Conservation (phyloP, 176 grass and related monocot genomes). For the Zoysia japonica region DNA sequence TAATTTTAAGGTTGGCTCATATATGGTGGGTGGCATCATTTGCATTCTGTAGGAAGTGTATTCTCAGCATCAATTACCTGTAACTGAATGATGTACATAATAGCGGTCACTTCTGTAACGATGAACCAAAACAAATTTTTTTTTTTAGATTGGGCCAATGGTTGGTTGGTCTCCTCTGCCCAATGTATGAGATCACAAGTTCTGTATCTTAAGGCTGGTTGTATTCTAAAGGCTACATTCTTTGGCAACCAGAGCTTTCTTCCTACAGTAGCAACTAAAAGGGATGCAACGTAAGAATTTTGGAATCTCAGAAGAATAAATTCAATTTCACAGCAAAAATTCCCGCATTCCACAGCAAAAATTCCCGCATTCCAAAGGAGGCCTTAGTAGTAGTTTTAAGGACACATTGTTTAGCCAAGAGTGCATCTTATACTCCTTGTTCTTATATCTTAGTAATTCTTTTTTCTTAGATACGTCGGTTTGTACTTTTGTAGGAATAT, state of each 20-base stretch:
- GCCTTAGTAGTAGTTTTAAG: not conserved
- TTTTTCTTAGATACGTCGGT: not conserved
- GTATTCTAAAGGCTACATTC: not conserved
- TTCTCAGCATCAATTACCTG: constrained; percentile 1
- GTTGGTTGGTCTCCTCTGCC: constrained; percentile 4
- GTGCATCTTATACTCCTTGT: not conserved
- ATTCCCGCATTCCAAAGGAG: too few species aligned
- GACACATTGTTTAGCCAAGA: not conserved
- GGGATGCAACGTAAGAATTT: too few species aligned
- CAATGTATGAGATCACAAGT: constrained; percentile 1
- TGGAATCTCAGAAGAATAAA: too few species aligned
- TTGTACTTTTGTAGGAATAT: not conserved
- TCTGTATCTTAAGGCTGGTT: not conserved
- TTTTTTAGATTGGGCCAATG: constrained; percentile 23
- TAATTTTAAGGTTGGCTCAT: not conserved
- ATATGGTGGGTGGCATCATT: constrained; percentile 21
- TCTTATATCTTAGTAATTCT: not conserved
- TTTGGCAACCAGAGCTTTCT: not conserved
- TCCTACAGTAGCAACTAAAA: not conserved
- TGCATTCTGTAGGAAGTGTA: constrained; percentile 35
- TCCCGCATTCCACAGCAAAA: too few species aligned
- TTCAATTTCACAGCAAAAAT: too few species aligned
- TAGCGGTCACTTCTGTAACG: constrained; percentile 24
- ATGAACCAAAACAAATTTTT: not conserved
- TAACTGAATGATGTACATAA: constrained; percentile 47